Conservation (phyloP, 2,329 filamentous ascomycete species). For the Epichloe sibirici region DNA sequence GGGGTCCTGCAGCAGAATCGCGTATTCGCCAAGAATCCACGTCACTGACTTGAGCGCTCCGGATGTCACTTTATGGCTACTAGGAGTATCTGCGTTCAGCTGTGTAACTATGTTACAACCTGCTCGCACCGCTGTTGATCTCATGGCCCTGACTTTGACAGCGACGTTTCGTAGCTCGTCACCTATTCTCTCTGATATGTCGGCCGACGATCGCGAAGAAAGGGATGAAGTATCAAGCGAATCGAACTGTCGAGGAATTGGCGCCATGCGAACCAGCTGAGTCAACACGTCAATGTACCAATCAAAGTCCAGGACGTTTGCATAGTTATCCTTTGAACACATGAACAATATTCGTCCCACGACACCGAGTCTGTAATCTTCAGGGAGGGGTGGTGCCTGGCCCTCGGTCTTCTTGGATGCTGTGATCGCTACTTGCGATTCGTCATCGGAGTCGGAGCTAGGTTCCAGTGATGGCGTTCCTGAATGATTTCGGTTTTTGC, state of each 20-base stretch:
- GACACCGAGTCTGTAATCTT: slow-evolving; percentile 76
- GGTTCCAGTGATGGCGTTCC: slow-evolving; percentile 33
- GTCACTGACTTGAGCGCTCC: slow-evolving; percentile 63
- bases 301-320: slow-evolving; percentile 79
- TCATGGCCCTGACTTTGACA: slow-evolving; percentile 78
- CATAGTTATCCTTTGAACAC: slow-evolving; percentile 82
- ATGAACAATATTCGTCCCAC: slow-evolving; percentile 75
- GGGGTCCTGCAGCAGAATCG: slow-evolving; percentile 55
- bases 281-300: slow-evolving; percentile 92
- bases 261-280: slow-evolving; percentile 67
- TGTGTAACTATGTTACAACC: slow-evolving; percentile 64
- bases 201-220: slow-evolving; percentile 17
- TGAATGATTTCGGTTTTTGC: slow-evolving; percentile 31
- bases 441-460: slow-evolving; percentile 36
- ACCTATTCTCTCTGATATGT: slow-evolving; percentile 62
- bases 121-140: slow-evolving; percentile 67
- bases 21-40: slow-evolving; percentile 86
- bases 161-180: slow-evolving; percentile 80
- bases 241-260: slow-evolving; percentile 29
- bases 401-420: slow-evolving; percentile 21
- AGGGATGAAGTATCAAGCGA: slow-evolving; percentile 22
- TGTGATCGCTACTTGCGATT: slow-evolving; percentile 32
- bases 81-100: slow-evolving; percentile 37
- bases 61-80: slow-evolving; percentile 43
- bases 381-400: slow-evolving; percentile 54